Evolutionary conservation across 768 basidiomycete genomes (phyloP).

Genomic region (Lepiota venenata): DNA sequence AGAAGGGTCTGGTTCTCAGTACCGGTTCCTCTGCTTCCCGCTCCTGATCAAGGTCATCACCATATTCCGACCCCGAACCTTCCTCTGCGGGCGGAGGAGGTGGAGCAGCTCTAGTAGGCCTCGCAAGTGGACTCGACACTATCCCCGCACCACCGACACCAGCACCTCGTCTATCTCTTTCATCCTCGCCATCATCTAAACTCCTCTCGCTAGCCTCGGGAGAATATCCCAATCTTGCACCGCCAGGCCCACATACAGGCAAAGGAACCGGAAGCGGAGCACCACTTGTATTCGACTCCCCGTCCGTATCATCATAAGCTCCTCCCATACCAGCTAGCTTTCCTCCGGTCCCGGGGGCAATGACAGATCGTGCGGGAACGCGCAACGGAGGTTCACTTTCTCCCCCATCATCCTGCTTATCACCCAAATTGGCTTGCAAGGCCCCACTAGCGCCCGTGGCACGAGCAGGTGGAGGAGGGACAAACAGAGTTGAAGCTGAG

Average conservation of each 20-base stretch:
- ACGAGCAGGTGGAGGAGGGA: conserved; percentile 23
- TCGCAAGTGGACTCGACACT: no score
- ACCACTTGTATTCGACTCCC: conserved; percentile 1
- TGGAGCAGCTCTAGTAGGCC: no score
- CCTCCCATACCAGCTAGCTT: not conserved
- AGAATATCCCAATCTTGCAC: no score
- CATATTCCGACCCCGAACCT: conserved; percentile 28
- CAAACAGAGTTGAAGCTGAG: conserved; percentile 22
- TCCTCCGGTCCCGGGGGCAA: not conserved
- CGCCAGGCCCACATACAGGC: no score
- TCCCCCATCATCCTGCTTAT: conserved; percentile 21
- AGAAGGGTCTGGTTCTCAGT: not conserved
- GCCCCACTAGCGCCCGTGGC: not conserved
- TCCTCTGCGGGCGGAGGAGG: conserved; percentile 10
- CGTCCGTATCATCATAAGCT: not conserved
- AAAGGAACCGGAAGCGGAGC: conserved; percentile 12
- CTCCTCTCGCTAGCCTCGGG: not conserved
- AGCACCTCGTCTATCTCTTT: conserved; percentile 14
- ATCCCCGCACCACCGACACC: conserved; percentile 1
- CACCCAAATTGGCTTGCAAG: conserved; percentile 11
- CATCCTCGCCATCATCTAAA: not conserved
- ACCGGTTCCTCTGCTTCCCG: not conserved
- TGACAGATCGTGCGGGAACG: conserved; percentile 14
- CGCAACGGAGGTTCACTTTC: conserved; percentile 25
- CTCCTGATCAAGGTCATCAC: conserved; percentile 25